Conservation (phyloP, 106 monocot species). For the Narthecium ossifragum region DNA sequence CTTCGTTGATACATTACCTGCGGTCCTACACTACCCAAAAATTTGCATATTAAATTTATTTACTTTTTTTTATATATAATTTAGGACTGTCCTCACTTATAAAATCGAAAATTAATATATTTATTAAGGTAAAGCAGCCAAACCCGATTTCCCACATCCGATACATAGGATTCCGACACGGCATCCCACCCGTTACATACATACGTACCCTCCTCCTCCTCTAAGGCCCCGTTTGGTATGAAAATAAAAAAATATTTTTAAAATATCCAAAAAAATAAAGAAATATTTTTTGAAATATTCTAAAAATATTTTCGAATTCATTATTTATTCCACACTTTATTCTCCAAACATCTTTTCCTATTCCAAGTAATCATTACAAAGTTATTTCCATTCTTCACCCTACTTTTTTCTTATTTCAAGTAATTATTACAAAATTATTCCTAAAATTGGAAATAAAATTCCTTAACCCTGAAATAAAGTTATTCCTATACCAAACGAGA, state of each 20-base stretch:
- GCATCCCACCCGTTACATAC: too few species aligned
- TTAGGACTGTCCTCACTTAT: too few species aligned
- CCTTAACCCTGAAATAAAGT: background rate
- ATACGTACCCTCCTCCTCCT: too few species aligned
- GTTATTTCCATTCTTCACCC: background rate
- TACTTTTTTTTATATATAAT: too few species aligned
- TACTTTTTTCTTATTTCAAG: background rate
- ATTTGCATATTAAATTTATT: too few species aligned
- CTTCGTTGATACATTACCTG: too few species aligned
- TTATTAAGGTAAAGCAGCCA: too few species aligned
- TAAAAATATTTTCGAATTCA: too few species aligned
- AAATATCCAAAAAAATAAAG: background rate
- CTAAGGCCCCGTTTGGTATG: background rate
- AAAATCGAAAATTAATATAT: too few species aligned
- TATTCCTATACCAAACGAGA: background rate
- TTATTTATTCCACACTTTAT: background rate
- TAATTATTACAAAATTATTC: background rate
- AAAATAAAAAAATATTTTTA: background rate
- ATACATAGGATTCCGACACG: too few species aligned
- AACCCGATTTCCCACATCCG: too few species aligned
- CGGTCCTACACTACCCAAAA: too few species aligned
- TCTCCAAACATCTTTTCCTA: background rate
- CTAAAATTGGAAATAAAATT: background rate
- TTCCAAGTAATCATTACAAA: background rate
- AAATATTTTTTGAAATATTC: background rate